Evolutionary conservation across 352 stramenopile genomes (phyloP), one percentile per base, ranked within the genome.

Genomic region (Phytophthora agathidicida): DNA sequence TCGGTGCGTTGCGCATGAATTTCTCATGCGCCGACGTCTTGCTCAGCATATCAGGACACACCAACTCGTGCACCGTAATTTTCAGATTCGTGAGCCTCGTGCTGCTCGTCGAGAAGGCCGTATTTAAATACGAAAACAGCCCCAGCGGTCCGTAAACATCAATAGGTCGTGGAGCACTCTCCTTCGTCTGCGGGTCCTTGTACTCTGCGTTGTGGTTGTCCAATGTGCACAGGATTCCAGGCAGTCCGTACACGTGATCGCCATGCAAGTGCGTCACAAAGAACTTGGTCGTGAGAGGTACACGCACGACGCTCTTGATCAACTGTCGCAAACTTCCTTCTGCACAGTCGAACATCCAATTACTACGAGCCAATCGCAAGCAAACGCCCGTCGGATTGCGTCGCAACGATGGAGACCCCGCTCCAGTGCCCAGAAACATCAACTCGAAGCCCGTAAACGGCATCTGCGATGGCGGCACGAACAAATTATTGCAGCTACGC

Each of bases 271-370:
- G 88, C 32, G 85, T 80, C 26, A 96, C 59, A 46, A 96, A 96
- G 62, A 96, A 94, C 62, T 88, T 88, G 60, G 85, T 89, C 5
- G 81, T 91, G 11, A 83, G 70, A 14, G 85, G 75, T 51, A 91
- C 83, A 3, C 81, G 77, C 16, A 93, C 76, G 7, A 74, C 73
- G 49, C 76, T 92, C 54, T 88, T 87, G 65, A 95, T 93, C 20
- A 96, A 67, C 52, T 96, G 86, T 4, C 81, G 69, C 36, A 93
- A 54, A 47, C 81, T 91, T 14, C 83, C 87, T 42, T 96, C 88
- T 0, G 82, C 88, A 32, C 86, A 95, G 68, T 96, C 88, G 46
- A 96, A 94, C 75, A 96, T 91, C 85, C 86, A 96, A 50, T 88
- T 94, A 28, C 69, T 73, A 36, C 86, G 83, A 13, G 73, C 72